These are phyloP conservation scores for Penicillium corylophilum DNA, from an alignment of 2,329 filamentous ascomycete genomes.

Conservation along the genomic window DNA sequence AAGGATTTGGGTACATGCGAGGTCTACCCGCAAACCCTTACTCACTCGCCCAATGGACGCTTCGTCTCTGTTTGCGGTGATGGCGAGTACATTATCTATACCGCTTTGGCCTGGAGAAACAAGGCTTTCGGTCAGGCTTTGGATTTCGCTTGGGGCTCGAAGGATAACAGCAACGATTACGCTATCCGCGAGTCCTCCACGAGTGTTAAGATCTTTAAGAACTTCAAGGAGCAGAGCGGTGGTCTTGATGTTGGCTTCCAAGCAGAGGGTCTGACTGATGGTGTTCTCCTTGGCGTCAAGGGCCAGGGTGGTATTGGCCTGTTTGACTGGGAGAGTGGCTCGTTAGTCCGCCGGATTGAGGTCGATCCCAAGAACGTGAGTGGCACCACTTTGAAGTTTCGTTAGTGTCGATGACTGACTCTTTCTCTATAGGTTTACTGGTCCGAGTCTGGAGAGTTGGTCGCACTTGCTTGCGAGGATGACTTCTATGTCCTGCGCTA, in stretches of 20 bases:
- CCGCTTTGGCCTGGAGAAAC: conserved; percentile 91
- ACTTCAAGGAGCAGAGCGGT: conserved; percentile 88
- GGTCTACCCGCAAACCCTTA: conserved; percentile 90
- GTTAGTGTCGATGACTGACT: conserved; percentile 12
- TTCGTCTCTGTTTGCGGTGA: conserved; percentile 91
- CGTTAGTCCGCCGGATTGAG: conserved; percentile 88
- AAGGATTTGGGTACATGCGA: conserved; percentile 97
- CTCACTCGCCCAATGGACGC: conserved; percentile 93
- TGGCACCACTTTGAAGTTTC: conserved; percentile 1
- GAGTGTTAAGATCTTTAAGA: conserved; percentile 95
- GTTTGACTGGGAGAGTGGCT: conserved; percentile 92
- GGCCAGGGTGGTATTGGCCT: conserved; percentile 93
- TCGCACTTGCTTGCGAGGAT: conserved; percentile 90
- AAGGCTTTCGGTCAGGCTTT: conserved; percentile 94
- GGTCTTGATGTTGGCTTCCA: conserved; percentile 94
- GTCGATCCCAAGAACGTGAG: conserved; percentile 63
- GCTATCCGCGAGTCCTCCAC: conserved; percentile 93
- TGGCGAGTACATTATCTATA: conserved; percentile 99
- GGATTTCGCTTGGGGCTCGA: conserved; percentile 95
- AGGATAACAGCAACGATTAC: conserved; percentile 98
- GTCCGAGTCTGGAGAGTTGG: conserved; percentile 94
- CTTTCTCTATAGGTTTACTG: conserved; percentile 73
- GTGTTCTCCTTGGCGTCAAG: conserved; percentile 87
- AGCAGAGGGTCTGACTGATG: conserved; percentile 85
- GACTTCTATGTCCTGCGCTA: conserved; percentile 92